Evolutionary conservation across 192 early-diverging fungal species (phyloP).

Genomic region (Linnemannia elongata): DNA sequence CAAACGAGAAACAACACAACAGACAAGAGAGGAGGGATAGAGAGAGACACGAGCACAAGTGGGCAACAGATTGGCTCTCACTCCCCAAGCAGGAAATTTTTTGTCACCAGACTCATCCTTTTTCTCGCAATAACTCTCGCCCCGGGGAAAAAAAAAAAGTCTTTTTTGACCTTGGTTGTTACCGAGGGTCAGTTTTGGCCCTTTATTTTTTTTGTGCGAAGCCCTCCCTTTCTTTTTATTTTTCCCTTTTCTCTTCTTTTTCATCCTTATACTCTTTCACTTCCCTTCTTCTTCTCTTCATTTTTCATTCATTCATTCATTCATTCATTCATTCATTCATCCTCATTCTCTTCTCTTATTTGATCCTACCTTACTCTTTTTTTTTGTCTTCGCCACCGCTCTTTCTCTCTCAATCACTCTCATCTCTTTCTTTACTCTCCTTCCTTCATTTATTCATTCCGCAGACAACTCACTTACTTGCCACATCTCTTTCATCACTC

Average conservation of each 20-base stretch:
- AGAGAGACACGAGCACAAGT: background rate
- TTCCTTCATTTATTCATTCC: background rate
- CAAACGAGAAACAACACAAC: too few relatives aligned
- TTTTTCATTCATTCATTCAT: background rate
- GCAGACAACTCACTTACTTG: background rate
- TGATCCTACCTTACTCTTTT: background rate
- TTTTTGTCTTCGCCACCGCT: background rate
- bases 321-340: background rate
- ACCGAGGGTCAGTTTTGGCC: conserved; percentile 13
- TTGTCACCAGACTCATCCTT: background rate
- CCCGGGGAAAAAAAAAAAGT: background rate
- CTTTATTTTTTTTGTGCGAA: background rate
- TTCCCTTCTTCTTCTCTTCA: background rate
- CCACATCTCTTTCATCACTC: background rate
- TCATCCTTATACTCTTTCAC: background rate
- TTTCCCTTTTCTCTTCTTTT: background rate
- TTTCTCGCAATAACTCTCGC: too few relatives aligned
- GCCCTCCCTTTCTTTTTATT: background rate
- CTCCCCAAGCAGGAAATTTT: background rate
- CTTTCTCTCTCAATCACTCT: background rate
- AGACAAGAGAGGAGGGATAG: background rate
- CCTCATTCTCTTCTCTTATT: background rate
- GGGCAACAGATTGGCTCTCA: background rate
- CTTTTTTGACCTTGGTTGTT: background rate
- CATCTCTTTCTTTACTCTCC: background rate